Evolutionary conservation across 805 yeast species (phyloP).

Genomic region (Yarrowia keelungensis): DNA sequence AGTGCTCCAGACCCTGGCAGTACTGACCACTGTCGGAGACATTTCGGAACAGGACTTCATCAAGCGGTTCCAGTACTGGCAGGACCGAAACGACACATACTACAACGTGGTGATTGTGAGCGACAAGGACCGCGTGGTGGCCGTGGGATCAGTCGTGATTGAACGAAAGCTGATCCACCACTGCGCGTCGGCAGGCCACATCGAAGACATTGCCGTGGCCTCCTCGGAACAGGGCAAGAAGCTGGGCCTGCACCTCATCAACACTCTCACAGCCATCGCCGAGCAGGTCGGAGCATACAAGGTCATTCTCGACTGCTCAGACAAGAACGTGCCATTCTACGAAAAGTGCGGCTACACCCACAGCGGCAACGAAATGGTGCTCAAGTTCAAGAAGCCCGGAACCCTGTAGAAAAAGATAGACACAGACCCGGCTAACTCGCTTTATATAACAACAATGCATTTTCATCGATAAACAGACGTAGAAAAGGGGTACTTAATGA

Average conservation of each 20-base stretch:
- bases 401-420: neutral
- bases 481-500: too few species aligned
- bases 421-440: neutral
- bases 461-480: neutral
- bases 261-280: slow-evolving; percentile 66
- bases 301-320: slow-evolving; percentile 86
- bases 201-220: slow-evolving; percentile 90
- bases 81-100: slow-evolving; percentile 58
- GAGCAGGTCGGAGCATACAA: slow-evolving; percentile 76
- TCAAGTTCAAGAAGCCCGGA: slow-evolving; percentile 27
- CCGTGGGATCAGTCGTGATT: slow-evolving; percentile 80
- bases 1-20: slow-evolving; percentile 66
- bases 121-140: slow-evolving; percentile 64
- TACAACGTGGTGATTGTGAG: slow-evolving; percentile 73
- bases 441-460: slow-evolving; percentile 29
- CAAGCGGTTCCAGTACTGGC: slow-evolving; percentile 66
- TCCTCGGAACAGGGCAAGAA: slow-evolving; percentile 79
- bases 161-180: slow-evolving; percentile 83
- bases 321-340: slow-evolving; percentile 81
- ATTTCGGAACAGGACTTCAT: slow-evolving; percentile 60
- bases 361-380: slow-evolving; percentile 53
- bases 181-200: slow-evolving; percentile 88
- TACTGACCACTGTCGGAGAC: slow-evolving; percentile 83
- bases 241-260: slow-evolving; percentile 74
- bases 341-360: slow-evolving; percentile 80